Conservation (phyloP, 2,329 filamentous ascomycete genomes). For the Fusarium fracticaudum region DNA sequence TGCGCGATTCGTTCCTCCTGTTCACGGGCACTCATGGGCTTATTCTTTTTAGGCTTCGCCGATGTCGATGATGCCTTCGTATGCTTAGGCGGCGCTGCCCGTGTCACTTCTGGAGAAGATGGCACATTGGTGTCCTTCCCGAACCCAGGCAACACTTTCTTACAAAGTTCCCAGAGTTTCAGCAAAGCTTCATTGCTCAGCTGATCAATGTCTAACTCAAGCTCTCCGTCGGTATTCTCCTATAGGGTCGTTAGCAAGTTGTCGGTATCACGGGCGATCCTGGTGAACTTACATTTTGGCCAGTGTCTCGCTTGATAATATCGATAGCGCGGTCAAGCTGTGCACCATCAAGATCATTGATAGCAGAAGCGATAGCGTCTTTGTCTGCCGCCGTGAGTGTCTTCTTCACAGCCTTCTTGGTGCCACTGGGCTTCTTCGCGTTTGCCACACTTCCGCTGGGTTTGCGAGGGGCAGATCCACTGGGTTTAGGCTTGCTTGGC, state of each 20-base stretch:
- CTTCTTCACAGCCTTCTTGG: constrained; percentile 59
- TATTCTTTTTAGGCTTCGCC: constrained; percentile 75
- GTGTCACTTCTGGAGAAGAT: constrained; percentile 46
- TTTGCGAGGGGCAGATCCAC: constrained; percentile 55
- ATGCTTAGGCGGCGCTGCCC: constrained; percentile 44
- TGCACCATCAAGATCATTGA: constrained; percentile 80
- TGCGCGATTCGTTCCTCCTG: constrained; percentile 72
- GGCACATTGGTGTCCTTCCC: constrained; percentile 47
- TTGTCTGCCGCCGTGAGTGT: constrained; percentile 83
- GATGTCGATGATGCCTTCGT: constrained; percentile 45
- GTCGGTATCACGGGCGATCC: neutral
- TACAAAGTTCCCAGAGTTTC: constrained; percentile 60
- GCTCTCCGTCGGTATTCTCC: constrained; percentile 68
- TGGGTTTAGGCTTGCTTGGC: constrained; percentile 63
- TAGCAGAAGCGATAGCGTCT: constrained; percentile 87
- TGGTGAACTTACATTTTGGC: constrained; percentile 70
- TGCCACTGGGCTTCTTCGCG: constrained; percentile 50
- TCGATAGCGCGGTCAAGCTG: constrained; percentile 83
- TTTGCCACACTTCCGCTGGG: constrained; percentile 46
- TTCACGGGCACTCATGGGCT: constrained; percentile 77
- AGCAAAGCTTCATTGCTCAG: constrained; percentile 64
- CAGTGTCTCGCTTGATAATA: constrained; percentile 89
- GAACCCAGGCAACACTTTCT: constrained; percentile 54
- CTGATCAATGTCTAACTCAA: constrained; percentile 68
- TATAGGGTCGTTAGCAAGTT: constrained; percentile 39